Percentiles rank a stretch among this genome's conserved stretches.
Conservation (phyloP, 2,329 filamentous ascomycete species). For the Fusarium nematophilum region DNA sequence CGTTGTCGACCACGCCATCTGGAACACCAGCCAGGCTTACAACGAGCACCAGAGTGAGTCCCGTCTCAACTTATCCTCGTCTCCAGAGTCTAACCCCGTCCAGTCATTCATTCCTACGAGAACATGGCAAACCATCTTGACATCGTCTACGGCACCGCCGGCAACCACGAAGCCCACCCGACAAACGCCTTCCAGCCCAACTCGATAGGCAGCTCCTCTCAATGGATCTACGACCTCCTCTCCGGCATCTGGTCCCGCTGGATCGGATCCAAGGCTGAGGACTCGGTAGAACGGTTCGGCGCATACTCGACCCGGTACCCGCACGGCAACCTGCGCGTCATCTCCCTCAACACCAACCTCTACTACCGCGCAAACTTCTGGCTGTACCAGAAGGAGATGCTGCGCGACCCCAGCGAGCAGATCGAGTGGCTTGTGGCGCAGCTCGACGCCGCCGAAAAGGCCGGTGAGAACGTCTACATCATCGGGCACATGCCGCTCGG, state of each 20-base stretch:
- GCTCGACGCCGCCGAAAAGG: conserved; percentile 63
- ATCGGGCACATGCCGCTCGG: conserved; percentile 69
- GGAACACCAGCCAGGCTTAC: conserved; percentile 55
- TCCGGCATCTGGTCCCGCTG: conserved; percentile 59
- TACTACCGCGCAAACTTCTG: conserved; percentile 70
- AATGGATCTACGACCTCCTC: conserved; percentile 66
- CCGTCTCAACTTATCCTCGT: not conserved
- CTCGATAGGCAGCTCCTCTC: conserved; percentile 52
- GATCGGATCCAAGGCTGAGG: conserved; percentile 51
- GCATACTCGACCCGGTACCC: conserved; percentile 61
- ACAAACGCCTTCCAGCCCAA: conserved; percentile 62
- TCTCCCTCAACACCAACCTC: conserved; percentile 70
- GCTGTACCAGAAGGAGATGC: conserved; percentile 62
- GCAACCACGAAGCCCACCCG: conserved; percentile 68
- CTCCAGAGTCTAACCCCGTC: not conserved
- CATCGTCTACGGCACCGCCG: conserved; percentile 63
- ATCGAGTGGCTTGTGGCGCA: conserved; percentile 65
- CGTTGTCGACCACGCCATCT: conserved; percentile 64
- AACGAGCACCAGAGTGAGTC: conserved; percentile 47
- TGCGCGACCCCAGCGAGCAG: conserved; percentile 63
- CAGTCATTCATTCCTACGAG: conserved; percentile 59
- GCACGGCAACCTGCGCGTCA: conserved; percentile 62
- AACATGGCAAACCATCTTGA: conserved; percentile 57
- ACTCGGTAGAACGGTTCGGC: conserved; percentile 55
- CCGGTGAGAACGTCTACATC: conserved; percentile 65